Base-by-base conservation (phyloP, 2,329 filamentous ascomycete species). In the Cladosporium sp. region DNA sequence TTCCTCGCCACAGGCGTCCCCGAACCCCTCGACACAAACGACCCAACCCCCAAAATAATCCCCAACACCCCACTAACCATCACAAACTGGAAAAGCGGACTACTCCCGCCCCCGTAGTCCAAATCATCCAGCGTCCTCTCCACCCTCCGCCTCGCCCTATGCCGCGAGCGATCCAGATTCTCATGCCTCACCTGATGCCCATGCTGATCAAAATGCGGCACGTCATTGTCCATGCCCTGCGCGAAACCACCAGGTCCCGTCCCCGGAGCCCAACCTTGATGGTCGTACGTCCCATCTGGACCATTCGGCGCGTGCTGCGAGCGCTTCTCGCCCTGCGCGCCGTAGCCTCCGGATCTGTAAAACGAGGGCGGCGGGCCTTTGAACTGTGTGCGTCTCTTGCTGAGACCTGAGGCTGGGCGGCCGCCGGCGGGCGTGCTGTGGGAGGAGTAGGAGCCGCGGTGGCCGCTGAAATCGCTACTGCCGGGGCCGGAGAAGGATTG, bases 331-430 rank as follows among this genome's bases (percentile, higher is more conserved):
- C 80, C 76, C 66, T 91, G 86, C 2, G 80, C 77, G 58, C 91
- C 92, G 85, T 92, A 96, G 3, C 91, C 92, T 4, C 92, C 93
- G 68, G 85, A 88, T 21, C 89, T 86, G 78, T 92, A 97, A 81
- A 97, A 98, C 69, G 88, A 92, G 0, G 94, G 93, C 60, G 95
- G 93, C 3, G 95, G 94, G 0, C 94, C 94, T 24, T 86, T 87
- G 78, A 96, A 97, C 4, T 89, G 84, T 2, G 88, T 87, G 2
- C 92, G 84, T 28, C 94, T 86, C 49, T 90, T 86, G 76, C 89
- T 93, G 36, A 99, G 82, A 0, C 95, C 95, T 1, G 88, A 92
- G 0, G 95, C 88, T 0, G 93, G 88, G 0, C 95, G 87, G 1
- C 90, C 88, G 61, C 92, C 92, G 2, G 89, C 89, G 0, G 88